phyloP scores from a whole-genome alignment of 2,329 filamentous ascomycete genomes.

The Rhynchosporium agropyri region DNA sequence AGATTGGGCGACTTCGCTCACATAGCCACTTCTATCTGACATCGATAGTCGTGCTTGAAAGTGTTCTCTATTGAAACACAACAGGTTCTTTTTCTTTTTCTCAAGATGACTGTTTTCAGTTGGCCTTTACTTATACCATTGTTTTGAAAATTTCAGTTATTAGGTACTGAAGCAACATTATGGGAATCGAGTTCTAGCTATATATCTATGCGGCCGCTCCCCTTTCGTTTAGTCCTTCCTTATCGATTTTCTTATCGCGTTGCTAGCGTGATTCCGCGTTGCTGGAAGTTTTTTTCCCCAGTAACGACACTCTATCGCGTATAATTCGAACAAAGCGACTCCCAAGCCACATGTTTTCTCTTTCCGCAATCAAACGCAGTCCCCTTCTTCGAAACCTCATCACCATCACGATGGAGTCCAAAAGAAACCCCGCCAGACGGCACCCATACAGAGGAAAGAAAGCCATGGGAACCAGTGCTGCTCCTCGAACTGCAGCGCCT shows the following conservation, averaged over 20 bases:
- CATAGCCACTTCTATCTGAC: too few relatives aligned
- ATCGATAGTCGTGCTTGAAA: too few relatives aligned
- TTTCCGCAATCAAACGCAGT: constrained; percentile 28
- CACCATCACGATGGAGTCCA: constrained; percentile 34
- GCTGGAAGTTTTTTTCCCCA: too few relatives aligned
- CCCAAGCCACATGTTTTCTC: constrained; percentile 25
- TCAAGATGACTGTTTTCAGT: too few relatives aligned
- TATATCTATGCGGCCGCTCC: background rate
- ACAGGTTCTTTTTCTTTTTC: too few relatives aligned
- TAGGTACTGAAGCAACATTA: background rate
- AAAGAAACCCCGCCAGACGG: constrained; percentile 31
- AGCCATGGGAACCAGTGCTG: constrained; percentile 30
- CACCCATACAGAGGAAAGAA: constrained; percentile 35
- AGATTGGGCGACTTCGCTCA: too few relatives aligned
- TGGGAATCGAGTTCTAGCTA: background rate
- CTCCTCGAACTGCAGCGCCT: constrained; percentile 26
- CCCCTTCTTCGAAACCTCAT: constrained; percentile 29
- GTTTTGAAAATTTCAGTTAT: too few relatives aligned
- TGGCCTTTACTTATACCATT: too few relatives aligned
- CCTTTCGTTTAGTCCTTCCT: background rate
- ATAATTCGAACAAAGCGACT: constrained; percentile 4
- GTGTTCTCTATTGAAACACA: too few relatives aligned
- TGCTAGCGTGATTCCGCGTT: background rate
- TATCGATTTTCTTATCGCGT: background rate
- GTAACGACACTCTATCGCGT: background rate